A percentile compares a stretch with the other conserved stretches of the same genome.
Evolutionary conservation across 2,329 filamentous ascomycete genomes (phyloP).

Genomic region (Scopulariopsis brevicaulis): DNA sequence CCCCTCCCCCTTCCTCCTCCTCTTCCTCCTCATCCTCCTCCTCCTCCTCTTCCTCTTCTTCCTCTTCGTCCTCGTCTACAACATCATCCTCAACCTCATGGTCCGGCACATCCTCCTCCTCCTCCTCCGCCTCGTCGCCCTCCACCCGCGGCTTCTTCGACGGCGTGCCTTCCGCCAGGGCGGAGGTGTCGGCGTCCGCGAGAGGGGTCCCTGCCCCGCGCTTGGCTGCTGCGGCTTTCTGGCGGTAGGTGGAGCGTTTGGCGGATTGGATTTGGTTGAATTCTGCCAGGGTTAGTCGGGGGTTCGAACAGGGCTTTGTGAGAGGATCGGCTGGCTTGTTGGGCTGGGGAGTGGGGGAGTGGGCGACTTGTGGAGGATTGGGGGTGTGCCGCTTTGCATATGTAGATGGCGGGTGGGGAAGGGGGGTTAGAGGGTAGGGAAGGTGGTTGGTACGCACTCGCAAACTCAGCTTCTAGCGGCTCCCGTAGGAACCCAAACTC

Average conservation of each 20-base stretch:
- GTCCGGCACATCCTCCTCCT: constrained; percentile 4
- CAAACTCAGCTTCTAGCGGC: constrained; percentile 63
- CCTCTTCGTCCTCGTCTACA: constrained; percentile 10
- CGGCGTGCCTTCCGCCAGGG: constrained; percentile 23
- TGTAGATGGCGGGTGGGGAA: neutral
- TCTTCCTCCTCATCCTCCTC: constrained; percentile 27
- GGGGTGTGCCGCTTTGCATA: neutral
- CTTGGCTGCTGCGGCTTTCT: constrained; percentile 49
- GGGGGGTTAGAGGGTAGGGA: neutral
- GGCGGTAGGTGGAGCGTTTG: constrained; percentile 63
- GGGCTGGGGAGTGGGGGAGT: neutral
- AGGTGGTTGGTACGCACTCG: constrained; percentile 38
- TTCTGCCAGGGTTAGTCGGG: constrained; percentile 29
- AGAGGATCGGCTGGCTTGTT: neutral
- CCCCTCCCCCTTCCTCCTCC: constrained; percentile 5
- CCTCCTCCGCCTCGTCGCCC: constrained; percentile 6
- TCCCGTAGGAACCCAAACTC: constrained; percentile 64
- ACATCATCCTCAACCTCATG: constrained; percentile 25
- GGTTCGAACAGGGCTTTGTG: neutral
- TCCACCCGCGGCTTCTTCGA: constrained; percentile 20
- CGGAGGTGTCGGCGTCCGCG: constrained; percentile 34
- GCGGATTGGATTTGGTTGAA: constrained; percentile 64
- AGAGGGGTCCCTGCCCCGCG: constrained; percentile 22
- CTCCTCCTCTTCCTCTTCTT: constrained; percentile 15
- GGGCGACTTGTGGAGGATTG: no score